phyloP scores from a whole-genome alignment of 1,139 yeast genomes.

The Taiozyma sp. region DNA sequence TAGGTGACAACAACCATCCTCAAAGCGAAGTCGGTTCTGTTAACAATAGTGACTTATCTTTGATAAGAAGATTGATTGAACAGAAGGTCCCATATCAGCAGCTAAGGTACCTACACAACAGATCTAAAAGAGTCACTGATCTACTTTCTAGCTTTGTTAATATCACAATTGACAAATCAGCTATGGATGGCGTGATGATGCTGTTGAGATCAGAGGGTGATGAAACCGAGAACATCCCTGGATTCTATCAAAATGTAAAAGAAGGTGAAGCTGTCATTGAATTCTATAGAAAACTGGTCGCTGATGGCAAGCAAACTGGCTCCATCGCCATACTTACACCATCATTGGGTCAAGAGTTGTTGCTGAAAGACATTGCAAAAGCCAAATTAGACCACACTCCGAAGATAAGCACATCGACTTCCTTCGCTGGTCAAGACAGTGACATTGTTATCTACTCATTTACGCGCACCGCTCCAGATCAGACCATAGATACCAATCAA shows the following conservation, averaged over 20 bases:
- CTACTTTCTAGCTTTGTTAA: not conserved
- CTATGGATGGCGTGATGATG: slow-evolving; percentile 27
- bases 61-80: not conserved
- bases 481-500: not conserved
- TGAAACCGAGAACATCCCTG: slow-evolving; percentile 27
- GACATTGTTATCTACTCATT: slow-evolving; percentile 6
- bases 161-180: not conserved
- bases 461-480: not conserved
- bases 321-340: slow-evolving; percentile 39
- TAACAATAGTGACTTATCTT: not conserved
- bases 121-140: not conserved
- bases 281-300: slow-evolving; percentile 42
- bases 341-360: slow-evolving; percentile 31
- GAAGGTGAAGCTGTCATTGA: slow-evolving; percentile 52
- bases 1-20: not conserved
- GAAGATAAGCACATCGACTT: slow-evolving; percentile 2
- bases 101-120: not conserved
- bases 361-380: slow-evolving; percentile 11
- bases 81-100: not conserved
- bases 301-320: slow-evolving; percentile 37
- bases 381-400: slow-evolving; percentile 1
- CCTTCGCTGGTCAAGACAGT: slow-evolving; percentile 1
- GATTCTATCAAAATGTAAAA: slow-evolving; percentile 34
- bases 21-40: not conserved
- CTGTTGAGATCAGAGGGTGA: slow-evolving; percentile 32